Base-by-base conservation (phyloP, 1,284 basidiomycete genomes). In the Megacollybia platyphylla region DNA sequence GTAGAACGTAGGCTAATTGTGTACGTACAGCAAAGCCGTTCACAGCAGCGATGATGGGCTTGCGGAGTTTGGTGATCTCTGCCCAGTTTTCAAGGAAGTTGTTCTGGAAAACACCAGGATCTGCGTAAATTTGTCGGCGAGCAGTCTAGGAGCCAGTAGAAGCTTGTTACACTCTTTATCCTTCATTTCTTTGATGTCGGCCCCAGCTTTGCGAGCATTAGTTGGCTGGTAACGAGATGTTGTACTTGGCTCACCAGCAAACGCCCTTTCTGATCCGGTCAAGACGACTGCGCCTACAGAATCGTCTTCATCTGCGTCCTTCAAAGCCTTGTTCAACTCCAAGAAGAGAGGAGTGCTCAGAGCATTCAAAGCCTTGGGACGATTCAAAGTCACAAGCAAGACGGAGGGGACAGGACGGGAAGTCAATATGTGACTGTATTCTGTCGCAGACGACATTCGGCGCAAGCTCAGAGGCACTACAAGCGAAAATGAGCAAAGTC, bases 31-130 rank as follows among this genome's bases (percentile, higher is more conserved):
- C 93, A 56, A 86, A 97, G 13, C 94, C 96, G 57, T 83, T 90
- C 45, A 98, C 92, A 7, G 94, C 94, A 32, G 92, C 93, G 47
- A 98, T 87, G 58, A 97, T 83, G 10, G 94, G 94, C 64, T 97
- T 97, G 53, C 81, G 74, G 49, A 94, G 74, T 36, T 67, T 68
- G 9, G 77, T 74, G 51, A 97, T 68, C 48, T 77, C 66, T 11
- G 78, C 73, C 94, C 96, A 98, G 59, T 85, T 77, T 49, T 84
- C 83, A 44, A 98, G 70, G 65, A 96, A 97, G 59, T 87, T 86
- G 62, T 71, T 76, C 61, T 81, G 82, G 73, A 91, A 97, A 1
- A 84, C 90, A 46, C 93, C 86, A 13, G 83, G 69, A 57, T 84
- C 87, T 89, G 54, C 11, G 9, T 6, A 15, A 13, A 28, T 3